Conservation (phyloP, 202 grass and related monocot species). For the Bolboschoenoplectus hybrid region DNA sequence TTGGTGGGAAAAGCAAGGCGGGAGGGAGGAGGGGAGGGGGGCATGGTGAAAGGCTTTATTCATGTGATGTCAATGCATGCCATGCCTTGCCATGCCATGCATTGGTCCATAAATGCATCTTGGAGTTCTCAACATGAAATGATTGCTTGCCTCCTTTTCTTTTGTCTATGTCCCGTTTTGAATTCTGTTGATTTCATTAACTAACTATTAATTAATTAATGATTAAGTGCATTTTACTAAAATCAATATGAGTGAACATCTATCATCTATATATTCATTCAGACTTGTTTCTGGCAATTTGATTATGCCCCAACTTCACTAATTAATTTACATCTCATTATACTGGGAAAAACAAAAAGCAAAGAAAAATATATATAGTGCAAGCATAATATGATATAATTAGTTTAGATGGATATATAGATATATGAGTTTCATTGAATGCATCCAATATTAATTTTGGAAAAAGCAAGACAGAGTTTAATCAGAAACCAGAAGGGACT, state of each 20-base stretch:
- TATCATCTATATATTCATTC: background rate
- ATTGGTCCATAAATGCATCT: background rate
- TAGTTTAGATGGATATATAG: background rate
- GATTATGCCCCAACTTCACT: background rate
- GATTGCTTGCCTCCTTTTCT: background rate
- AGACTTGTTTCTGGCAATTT: background rate
- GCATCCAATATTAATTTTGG: background rate
- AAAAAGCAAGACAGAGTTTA: background rate
- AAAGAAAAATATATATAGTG: background rate
- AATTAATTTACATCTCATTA: background rate
- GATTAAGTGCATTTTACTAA: background rate
- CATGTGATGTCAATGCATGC: conserved; percentile 32
- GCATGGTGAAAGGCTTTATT: conserved; percentile 28
- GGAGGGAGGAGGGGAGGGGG: no score
- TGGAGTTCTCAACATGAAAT: background rate
- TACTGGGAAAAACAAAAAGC: background rate
- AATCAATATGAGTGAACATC: background rate
- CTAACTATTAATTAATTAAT: background rate
- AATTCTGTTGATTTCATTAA: background rate
- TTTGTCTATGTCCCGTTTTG: background rate
- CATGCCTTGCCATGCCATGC: background rate
- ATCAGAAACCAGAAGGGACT: background rate
- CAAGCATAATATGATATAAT: background rate
- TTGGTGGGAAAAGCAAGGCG: background rate
- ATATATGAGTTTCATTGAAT: background rate